Percentiles rank a stretch among this genome's conserved stretches.
These are phyloP conservation scores for Westerdykella aurantiaca DNA, from an alignment of 2,329 filamentous ascomycete genomes.

Conservation along the genomic window DNA sequence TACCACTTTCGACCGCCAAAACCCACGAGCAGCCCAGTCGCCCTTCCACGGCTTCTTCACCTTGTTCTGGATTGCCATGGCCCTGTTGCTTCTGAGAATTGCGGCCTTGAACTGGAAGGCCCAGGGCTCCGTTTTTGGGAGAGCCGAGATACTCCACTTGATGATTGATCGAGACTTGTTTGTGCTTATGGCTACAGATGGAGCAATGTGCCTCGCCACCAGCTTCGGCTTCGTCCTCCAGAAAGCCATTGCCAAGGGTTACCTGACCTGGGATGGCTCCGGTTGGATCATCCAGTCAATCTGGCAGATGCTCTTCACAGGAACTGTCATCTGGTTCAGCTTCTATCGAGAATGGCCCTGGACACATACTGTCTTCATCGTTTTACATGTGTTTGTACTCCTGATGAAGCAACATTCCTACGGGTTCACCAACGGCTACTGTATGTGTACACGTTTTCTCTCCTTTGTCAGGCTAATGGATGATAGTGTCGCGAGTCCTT, in stretches of 20 bases:
- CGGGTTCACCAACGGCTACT: conserved; percentile 70
- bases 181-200: conserved; percentile 56
- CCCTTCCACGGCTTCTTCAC: conserved; percentile 76
- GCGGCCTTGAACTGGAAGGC: conserved; percentile 62
- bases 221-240: conserved; percentile 63
- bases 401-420: conserved; percentile 83
- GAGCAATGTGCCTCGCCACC: conserved; percentile 61
- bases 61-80: conserved; percentile 68
- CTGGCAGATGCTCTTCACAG: conserved; percentile 64
- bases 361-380: conserved; percentile 75
- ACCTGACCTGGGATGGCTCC: conserved; percentile 59
- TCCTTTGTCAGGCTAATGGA: background rate
- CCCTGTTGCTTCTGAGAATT: conserved; percentile 61
- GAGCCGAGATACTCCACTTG: conserved; percentile 63
- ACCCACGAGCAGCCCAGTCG: conserved; percentile 57
- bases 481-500: conserved; percentile 52
- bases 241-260: conserved; percentile 52
- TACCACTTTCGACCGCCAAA: conserved; percentile 69
- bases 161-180: conserved; percentile 57
- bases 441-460: conserved; percentile 25
- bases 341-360: conserved; percentile 71
- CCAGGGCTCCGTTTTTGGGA: conserved; percentile 64
- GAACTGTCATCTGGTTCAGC: conserved; percentile 58
- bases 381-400: conserved; percentile 68
- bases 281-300: conserved; percentile 72